A percentile compares a stretch with the other conserved stretches of the same genome.
Evolutionary conservation across 1,139 yeast species (phyloP).

Genomic region (Spencermartinsiella ligniputridi): DNA sequence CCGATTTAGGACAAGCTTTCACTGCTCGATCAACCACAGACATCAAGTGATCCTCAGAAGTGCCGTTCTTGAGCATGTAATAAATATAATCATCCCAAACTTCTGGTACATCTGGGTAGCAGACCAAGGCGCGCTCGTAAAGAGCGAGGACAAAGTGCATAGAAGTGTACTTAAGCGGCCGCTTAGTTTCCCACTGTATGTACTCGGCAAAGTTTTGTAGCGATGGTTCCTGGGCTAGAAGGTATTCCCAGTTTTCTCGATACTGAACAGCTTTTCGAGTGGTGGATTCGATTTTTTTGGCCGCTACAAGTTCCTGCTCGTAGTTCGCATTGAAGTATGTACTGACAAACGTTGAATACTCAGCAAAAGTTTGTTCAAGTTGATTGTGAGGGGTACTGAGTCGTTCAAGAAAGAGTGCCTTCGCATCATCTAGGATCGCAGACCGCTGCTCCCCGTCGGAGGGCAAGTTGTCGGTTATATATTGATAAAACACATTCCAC

Average conservation of each 20-base stretch:
- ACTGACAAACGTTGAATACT: slow-evolving; percentile 44
- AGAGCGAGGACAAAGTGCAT: slow-evolving; percentile 14
- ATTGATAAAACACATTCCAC: slow-evolving; percentile 35
- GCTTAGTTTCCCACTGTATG: slow-evolving; percentile 25
- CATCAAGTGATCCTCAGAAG: slow-evolving; percentile 6
- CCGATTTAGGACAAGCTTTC: slow-evolving; percentile 22
- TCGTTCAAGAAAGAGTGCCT: slow-evolving; percentile 36
- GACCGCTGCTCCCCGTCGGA: neutral
- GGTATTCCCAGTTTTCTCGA: slow-evolving; percentile 23
- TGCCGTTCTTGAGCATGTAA: slow-evolving; percentile 16
- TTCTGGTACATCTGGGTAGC: slow-evolving; percentile 19
- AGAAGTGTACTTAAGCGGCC: slow-evolving; percentile 13
- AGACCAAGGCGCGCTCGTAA: slow-evolving; percentile 25
- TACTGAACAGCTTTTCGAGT: slow-evolving; percentile 30
- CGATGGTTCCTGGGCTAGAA: slow-evolving; percentile 15
- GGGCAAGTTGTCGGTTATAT: slow-evolving; percentile 7
- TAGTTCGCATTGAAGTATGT: slow-evolving; percentile 31
- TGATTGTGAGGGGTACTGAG: slow-evolving; percentile 42
- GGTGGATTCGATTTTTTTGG: slow-evolving; percentile 36
- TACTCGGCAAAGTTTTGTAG: slow-evolving; percentile 30
- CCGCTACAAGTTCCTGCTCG: slow-evolving; percentile 38
- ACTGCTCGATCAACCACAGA: slow-evolving; percentile 23
- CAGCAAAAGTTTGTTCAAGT: slow-evolving; percentile 42
- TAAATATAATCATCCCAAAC: slow-evolving; percentile 32
- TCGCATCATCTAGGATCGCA: slow-evolving; percentile 6